A percentile compares a stretch with the other conserved stretches of the same genome.
Conservation (phyloP, 495 filamentous ascomycete genomes). For the Penicillium paxilli region DNA sequence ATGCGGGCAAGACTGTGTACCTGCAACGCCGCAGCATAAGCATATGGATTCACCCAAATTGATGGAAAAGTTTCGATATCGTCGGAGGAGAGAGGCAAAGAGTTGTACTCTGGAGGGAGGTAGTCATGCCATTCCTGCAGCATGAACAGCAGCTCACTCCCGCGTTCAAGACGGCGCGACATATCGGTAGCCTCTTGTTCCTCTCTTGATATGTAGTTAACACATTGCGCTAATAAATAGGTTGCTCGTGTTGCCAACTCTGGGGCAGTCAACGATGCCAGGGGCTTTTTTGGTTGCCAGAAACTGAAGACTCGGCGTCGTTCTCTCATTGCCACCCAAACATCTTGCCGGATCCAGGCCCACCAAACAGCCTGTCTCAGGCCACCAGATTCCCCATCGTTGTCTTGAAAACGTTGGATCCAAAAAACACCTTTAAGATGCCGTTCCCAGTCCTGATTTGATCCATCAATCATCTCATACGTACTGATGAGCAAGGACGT, state of each 20-base stretch:
- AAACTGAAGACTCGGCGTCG: slow-evolving; percentile 16
- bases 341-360: slow-evolving; percentile 24
- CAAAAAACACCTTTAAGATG: slow-evolving; percentile 23
- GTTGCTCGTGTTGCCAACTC: slow-evolving; percentile 19
- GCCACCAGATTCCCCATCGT: slow-evolving; percentile 23
- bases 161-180: slow-evolving; percentile 14
- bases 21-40: slow-evolving; percentile 28
- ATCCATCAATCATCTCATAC: slow-evolving; percentile 26
- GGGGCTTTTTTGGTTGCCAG: slow-evolving; percentile 14
- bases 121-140: slow-evolving; percentile 31
- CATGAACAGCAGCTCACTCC: slow-evolving; percentile 19
- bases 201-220: slow-evolving; percentile 20
- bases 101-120: slow-evolving; percentile 22
- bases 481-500: slow-evolving; percentile 21
- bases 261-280: background rate
- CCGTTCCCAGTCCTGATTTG: slow-evolving; percentile 23
- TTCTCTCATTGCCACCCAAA: slow-evolving; percentile 23
- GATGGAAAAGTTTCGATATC: slow-evolving; percentile 22
- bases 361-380: slow-evolving; percentile 21
- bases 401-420: slow-evolving; percentile 25
- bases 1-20: slow-evolving; percentile 29
- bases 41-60: slow-evolving; percentile 32
- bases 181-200: slow-evolving; percentile 14
- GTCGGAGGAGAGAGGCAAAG: slow-evolving; percentile 15
- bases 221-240: slow-evolving; percentile 16